Evolutionary conservation across 345 rosid genomes (phyloP).

Genomic region (Rhizophora mangle): DNA sequence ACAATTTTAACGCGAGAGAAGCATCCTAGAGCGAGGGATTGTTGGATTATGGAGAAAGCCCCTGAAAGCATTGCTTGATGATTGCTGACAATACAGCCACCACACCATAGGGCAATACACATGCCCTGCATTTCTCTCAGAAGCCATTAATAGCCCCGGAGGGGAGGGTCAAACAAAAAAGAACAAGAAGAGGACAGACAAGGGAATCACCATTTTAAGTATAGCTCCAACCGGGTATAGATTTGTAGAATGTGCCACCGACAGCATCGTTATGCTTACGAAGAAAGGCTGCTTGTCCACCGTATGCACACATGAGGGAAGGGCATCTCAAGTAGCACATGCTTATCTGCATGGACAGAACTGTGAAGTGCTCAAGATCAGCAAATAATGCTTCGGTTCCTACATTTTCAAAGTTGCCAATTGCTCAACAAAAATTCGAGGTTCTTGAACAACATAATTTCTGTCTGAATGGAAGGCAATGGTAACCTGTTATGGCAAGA

Average conservation of each 20-base stretch:
- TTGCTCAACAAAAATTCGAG: too few species aligned
- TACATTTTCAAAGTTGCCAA: conserved; percentile 4
- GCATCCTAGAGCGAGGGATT: conserved; percentile 53
- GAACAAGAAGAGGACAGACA: not conserved
- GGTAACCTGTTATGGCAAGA: conserved; percentile 28
- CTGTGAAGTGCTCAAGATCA: conserved; percentile 30
- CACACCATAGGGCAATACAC: conserved; percentile 55
- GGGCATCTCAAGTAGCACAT: conserved; percentile 28
- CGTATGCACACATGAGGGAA: conserved; percentile 21
- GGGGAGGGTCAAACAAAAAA: not conserved
- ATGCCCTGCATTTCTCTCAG: conserved; percentile 18
- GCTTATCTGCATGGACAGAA: conserved; percentile 28
- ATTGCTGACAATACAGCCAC: conserved; percentile 39
- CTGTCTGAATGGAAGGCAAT: too few species aligned
- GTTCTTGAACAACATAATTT: too few species aligned
- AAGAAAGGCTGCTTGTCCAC: conserved; percentile 44
- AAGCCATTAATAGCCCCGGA: not conserved
- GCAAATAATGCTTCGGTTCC: conserved; percentile 35
- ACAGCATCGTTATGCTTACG: conserved; percentile 27
- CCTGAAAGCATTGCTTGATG: conserved; percentile 61
- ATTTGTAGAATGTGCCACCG: conserved; percentile 27
- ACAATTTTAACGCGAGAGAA: conserved; percentile 59
- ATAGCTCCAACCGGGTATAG: conserved; percentile 27
- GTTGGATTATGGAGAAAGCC: conserved; percentile 56
- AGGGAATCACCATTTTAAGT: not conserved